These are phyloP conservation scores for Trichoderma gamsii DNA, from an alignment of 495 filamentous ascomycete species.

Conservation along the genomic window DNA sequence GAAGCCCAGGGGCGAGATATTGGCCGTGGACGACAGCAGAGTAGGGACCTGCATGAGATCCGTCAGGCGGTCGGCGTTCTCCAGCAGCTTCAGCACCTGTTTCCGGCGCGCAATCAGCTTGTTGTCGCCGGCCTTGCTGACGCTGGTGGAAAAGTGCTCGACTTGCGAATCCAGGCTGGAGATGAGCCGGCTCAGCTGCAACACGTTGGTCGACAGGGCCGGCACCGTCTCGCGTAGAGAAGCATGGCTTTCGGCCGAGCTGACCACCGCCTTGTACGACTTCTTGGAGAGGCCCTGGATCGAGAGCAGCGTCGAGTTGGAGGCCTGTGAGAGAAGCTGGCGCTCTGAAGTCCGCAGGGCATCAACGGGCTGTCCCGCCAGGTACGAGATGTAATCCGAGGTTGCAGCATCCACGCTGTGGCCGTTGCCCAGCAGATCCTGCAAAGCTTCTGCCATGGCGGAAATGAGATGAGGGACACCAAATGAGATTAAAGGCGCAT, in stretches of 20 bases:
- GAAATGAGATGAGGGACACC: not conserved
- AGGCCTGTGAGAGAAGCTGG: slow-evolving; percentile 70
- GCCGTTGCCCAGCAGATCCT: not conserved
- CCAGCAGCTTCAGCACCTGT: slow-evolving; percentile 75
- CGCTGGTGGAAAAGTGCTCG: slow-evolving; percentile 73
- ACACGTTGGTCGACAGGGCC: slow-evolving; percentile 55
- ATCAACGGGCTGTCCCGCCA: slow-evolving; percentile 72
- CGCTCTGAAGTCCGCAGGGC: slow-evolving; percentile 69
- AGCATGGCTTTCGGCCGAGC: slow-evolving; percentile 69
- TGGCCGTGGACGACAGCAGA: slow-evolving; percentile 60
- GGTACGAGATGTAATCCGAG: slow-evolving; percentile 69
- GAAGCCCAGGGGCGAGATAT: slow-evolving; percentile 56
- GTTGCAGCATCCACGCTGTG: slow-evolving; percentile 54
- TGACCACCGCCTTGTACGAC: slow-evolving; percentile 83
- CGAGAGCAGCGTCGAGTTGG: slow-evolving; percentile 76
- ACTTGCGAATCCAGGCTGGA: slow-evolving; percentile 76
- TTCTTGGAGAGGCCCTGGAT: slow-evolving; percentile 85
- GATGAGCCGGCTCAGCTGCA: slow-evolving; percentile 61
- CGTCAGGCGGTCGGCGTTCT: slow-evolving; percentile 82
- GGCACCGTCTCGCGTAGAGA: slow-evolving; percentile 63
- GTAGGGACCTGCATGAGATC: slow-evolving; percentile 90
- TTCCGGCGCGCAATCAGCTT: slow-evolving; percentile 67
- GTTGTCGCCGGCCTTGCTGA: slow-evolving; percentile 65
- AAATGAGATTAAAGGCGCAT: not conserved
- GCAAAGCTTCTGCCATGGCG: slow-evolving; percentile 14